Base-by-base conservation (phyloP, 2,329 filamentous ascomycete species). In the Penicillium digitatum region DNA sequence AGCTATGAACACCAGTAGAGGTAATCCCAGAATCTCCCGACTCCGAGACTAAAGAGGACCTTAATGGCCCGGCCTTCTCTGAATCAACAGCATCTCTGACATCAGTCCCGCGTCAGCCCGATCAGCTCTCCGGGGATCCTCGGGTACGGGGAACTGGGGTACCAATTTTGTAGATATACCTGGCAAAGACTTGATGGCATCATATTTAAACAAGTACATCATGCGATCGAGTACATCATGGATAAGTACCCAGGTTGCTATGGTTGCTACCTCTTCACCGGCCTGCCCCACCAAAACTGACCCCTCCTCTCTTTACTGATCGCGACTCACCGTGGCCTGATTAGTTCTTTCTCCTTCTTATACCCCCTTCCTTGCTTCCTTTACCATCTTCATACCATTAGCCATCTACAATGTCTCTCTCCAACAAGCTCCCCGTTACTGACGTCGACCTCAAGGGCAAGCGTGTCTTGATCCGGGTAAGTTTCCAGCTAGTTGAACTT, bases 401-500 rank as follows among this genome's bases (percentile, higher is more conserved):
- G n/a, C 45, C 26, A 32, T 9, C 44, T 11, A 73, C 52, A 57
- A 99, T 99, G 94, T 97, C 94, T 86, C 90, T 99, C 74, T 89
- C 92, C 70, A 96, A 87, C 85, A 99, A 99, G 85, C 89, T 99
- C 70, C 89, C 91, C 67, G 96, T 99, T 78, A 89, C 86, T 65
- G 93, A 99, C 74, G 87, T 95, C 71, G 92, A 99, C 79, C 83
- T 99, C 78, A 95, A 96, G 86, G 93, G 83, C 85, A 99, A 99
- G 87, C 87, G 92, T 70, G 94, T 97, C 77, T 84, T 99, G 70
- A 96, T 99, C 76, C 89, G 94, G 72, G 94, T 95, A 83, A 77
- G 89, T 81, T 58, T 40, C 35, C 1, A 49, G n/a, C 16, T 40
- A 39, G 57, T 67, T 29, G 44, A 42, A 63, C 70, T 54, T 50